Base-by-base conservation (phyloP, 257 asterid genomes). In the Forsythia suspensa region DNA sequence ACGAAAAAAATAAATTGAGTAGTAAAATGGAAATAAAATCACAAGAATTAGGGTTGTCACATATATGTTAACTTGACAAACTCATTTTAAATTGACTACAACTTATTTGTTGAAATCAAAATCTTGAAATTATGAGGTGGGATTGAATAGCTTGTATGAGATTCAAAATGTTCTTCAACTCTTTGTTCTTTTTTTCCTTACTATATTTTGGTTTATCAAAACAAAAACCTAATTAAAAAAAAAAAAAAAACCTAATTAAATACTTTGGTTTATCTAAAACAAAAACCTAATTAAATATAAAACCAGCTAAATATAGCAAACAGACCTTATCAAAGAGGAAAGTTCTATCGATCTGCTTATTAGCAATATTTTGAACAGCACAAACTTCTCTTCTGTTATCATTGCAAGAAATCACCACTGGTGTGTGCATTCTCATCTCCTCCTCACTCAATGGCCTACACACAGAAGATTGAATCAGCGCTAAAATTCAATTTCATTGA, bases 341-440 rank as follows among this genome's bases (percentile, higher is more conserved):
- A 66, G 98, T 94, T 86, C 97, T 88, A 83, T 96, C 98, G 81
- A 92, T 96, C 87, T 96, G 99, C 94, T 96, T 96, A 85, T 96
- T 96, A 59, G 99, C 99, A 80, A 96, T 96, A 85, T 82, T 94
- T 88, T 96, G 99, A 83, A 91, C 88, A 69, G 99, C 98, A 76
- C 87, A 87, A 73, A 96, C 90, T 94, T 96, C 99, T 81, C 96
- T 88, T 84, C 90, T 89, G 85, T 85, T 90, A 76, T 94, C 99
- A 78, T 90, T 92, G 92, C 98, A 96, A 71, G 97, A 80, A 82
- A 96, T 63, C 82, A 91, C 99, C 80, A 87, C 92, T 43, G 98
- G 98, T 48, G 97, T 92, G 52, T 87, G 93, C 85, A 90, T 73
- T 84, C 94, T 91, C 83, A 78, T 77, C 84, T 96, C 99, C 70